Conservation (phyloP, 2,329 filamentous ascomycete species). For the Chaetothyriales sp. region DNA sequence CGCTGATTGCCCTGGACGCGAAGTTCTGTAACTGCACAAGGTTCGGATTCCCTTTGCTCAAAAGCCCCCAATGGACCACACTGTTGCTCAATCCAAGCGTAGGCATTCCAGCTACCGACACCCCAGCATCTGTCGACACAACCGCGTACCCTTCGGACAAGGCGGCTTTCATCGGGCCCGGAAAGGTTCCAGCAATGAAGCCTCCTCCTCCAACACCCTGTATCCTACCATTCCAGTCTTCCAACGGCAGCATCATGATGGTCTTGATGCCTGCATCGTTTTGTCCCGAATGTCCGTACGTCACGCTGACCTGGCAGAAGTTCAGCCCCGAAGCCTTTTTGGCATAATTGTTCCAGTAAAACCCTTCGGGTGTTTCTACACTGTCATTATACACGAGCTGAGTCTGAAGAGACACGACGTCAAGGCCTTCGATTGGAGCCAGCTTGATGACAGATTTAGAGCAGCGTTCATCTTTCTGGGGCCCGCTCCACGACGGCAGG, state of each 20-base stretch:
- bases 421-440: too few species aligned
- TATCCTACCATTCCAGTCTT: conserved; percentile 28
- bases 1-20: conserved; percentile 22
- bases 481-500: too few species aligned
- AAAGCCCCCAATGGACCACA: conserved; percentile 2
- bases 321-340: neutral
- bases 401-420: too few species aligned
- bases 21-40: conserved; percentile 24
- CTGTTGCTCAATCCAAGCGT: neutral
- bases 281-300: conserved; percentile 30
- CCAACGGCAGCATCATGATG: conserved; percentile 6
- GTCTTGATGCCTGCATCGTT: conserved; percentile 25
- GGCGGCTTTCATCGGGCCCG: conserved; percentile 7
- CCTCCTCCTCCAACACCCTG: conserved; percentile 29
- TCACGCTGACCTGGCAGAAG: conserved; percentile 21
- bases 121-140: conserved; percentile 14
- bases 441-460: too few species aligned
- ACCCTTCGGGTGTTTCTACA: too few species aligned
- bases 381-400: too few species aligned
- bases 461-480: too few species aligned
- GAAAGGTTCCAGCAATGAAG: conserved; percentile 5
- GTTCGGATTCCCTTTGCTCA: conserved; percentile 23
- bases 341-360: too few species aligned
- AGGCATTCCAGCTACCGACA: neutral
- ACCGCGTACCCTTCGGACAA: conserved; percentile 11